Conservation (phyloP, 257 asterid species). For the Capsicum rhomboideum region DNA sequence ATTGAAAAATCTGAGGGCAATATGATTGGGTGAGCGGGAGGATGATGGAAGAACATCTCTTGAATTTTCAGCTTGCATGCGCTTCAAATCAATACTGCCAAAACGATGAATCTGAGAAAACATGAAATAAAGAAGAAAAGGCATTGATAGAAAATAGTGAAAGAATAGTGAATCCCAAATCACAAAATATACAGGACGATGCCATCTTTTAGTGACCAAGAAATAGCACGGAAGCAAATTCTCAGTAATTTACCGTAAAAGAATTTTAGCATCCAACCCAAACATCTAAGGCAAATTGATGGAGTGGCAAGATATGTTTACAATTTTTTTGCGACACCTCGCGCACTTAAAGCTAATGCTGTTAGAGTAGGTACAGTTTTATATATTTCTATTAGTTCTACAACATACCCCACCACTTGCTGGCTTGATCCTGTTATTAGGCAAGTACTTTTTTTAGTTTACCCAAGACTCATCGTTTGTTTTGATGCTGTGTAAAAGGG, state of each 20-base stretch:
- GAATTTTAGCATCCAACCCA: not conserved
- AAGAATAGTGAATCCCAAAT: conserved; percentile 10
- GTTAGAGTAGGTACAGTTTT: not conserved
- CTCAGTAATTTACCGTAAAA: not conserved
- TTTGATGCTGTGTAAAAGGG: not conserved
- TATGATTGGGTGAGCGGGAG: conserved; percentile 75
- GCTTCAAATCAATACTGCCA: conserved; percentile 90
- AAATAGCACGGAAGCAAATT: not conserved
- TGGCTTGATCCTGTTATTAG: not conserved
- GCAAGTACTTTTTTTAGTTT: not conserved
- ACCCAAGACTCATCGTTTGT: not conserved
- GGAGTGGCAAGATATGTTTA: not conserved
- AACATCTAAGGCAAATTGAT: not conserved
- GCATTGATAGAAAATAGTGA: conserved; percentile 11
- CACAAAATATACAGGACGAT: not conserved
- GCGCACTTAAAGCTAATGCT: not conserved
- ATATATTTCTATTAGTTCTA: not conserved
- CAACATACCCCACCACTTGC: not conserved
- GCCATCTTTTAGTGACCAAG: not conserved
- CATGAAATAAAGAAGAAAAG: conserved; percentile 18
- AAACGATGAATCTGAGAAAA: conserved; percentile 47
- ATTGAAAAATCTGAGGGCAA: conserved; percentile 68
- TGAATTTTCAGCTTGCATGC: conserved; percentile 81
- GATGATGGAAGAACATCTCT: conserved; percentile 53
- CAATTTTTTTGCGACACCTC: not conserved